Conservation (phyloP, 306 rosid genomes). For the Medicago lupulina region DNA sequence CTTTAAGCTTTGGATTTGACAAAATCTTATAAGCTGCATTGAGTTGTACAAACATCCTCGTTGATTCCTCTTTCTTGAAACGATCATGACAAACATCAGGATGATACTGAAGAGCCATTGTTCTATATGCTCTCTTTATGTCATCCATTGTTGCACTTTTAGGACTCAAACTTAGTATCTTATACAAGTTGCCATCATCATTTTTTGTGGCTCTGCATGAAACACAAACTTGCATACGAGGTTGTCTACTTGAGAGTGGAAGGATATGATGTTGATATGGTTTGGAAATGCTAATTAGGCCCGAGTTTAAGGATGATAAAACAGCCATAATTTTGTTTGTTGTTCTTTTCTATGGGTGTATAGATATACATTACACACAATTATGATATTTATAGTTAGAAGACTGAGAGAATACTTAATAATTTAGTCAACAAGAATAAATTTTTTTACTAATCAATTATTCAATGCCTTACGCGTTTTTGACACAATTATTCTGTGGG, state of each 20-base stretch:
- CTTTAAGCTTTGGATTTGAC: constrained; percentile 55
- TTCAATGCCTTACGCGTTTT: too few species aligned
- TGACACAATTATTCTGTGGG: too few species aligned
- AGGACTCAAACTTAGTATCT: constrained; percentile 52
- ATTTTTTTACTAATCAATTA: too few species aligned
- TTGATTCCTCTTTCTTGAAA: constrained; percentile 53
- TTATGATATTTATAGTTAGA: background rate
- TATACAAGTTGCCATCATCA: constrained; percentile 46
- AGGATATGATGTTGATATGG: background rate
- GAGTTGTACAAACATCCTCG: constrained; percentile 61
- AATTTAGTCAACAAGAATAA: too few species aligned
- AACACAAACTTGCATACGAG: background rate
- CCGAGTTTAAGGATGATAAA: constrained; percentile 26
- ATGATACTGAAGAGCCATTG: constrained; percentile 64
- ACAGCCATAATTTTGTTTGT: constrained; percentile 32
- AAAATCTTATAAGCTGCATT: constrained; percentile 63
- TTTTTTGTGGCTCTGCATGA: constrained; percentile 42
- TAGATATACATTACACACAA: background rate
- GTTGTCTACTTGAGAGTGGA: background rate
- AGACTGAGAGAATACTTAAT: background rate
- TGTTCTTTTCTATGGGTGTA: background rate
- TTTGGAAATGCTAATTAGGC: background rate
- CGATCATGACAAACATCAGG: constrained; percentile 56
- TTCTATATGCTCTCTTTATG: constrained; percentile 66
- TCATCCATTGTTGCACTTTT: constrained; percentile 53